A percentile compares a stretch with the other conserved stretches of the same genome.
phyloP scores from a whole-genome alignment of 164 flowering plant genomes.

The Chimonanthus praecox region DNA sequence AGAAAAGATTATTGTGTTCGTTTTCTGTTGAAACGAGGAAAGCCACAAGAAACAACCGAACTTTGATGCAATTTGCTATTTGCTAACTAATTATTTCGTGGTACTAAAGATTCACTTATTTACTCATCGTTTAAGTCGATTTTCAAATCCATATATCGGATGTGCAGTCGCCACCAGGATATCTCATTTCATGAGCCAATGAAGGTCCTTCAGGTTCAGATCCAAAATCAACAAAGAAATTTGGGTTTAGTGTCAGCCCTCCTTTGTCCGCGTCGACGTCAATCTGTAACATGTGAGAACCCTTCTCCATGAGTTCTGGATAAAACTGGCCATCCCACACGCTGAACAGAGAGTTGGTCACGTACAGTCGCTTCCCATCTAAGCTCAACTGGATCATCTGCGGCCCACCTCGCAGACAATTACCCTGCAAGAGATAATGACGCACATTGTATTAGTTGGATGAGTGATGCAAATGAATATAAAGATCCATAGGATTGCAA shows the following conservation, averaged over 20 bases:
- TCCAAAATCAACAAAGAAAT: constrained; percentile 85
- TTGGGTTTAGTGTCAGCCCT: constrained; percentile 73
- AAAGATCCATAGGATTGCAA: too few relatives aligned
- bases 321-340: constrained; percentile 94
- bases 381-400: constrained; percentile 96
- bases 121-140: too few relatives aligned
- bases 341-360: constrained; percentile 91
- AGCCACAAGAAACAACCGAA: too few relatives aligned
- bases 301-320: constrained; percentile 73
- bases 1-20: too few relatives aligned
- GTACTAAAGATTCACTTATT: too few relatives aligned
- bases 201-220: constrained; percentile 92
- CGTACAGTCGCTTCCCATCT: constrained; percentile 93
- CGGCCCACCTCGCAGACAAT: constrained; percentile 83
- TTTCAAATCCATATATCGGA: constrained; percentile 86
- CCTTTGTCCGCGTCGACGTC: constrained; percentile 83
- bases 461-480: too few relatives aligned
- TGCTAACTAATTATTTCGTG: too few relatives aligned
- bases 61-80: too few relatives aligned
- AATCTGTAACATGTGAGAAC: constrained; percentile 86
- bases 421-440: constrained; percentile 44
- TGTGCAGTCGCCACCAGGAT: constrained; percentile 99
- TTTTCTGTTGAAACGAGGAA: too few relatives aligned
- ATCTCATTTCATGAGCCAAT: constrained; percentile 96
- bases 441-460: too few relatives aligned